Conservation (phyloP, 2,329 filamentous ascomycete species). For the Diaporthe sp. region DNA sequence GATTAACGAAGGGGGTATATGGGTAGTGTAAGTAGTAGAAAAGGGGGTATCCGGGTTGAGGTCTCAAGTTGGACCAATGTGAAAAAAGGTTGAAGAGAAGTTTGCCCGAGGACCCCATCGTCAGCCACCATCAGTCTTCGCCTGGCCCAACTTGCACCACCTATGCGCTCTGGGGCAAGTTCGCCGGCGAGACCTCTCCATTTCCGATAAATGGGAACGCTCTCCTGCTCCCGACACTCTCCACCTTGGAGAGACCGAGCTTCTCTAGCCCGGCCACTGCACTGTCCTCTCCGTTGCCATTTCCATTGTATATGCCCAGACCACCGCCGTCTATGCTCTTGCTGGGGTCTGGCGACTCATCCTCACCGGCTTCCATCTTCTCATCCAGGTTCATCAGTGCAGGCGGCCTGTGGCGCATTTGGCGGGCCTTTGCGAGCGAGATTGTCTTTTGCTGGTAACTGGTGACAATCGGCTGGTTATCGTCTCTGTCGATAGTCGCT, state of each 20-base stretch:
- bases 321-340: constrained; percentile 54
- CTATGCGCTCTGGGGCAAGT: constrained; percentile 50
- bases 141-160: neutral
- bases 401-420: constrained; percentile 90
- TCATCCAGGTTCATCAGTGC: constrained; percentile 82
- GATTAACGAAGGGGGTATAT: constrained; percentile 39
- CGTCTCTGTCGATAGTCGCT: constrained; percentile 95
- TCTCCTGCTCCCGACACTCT: constrained; percentile 47
- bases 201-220: constrained; percentile 44
- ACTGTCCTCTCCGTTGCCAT: constrained; percentile 56
- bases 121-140: neutral
- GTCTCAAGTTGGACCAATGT: constrained; percentile 3
- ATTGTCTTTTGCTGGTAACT: constrained; percentile 99
- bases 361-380: constrained; percentile 48
- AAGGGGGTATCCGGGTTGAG: constrained; percentile 33
- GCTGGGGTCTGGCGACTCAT: constrained; percentile 40
- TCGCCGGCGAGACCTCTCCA: constrained; percentile 42
- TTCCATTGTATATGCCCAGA: constrained; percentile 50
- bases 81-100: constrained; percentile 47
- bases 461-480: constrained; percentile 82
- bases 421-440: constrained; percentile 86
- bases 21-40: constrained; percentile 28
- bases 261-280: constrained; percentile 60
- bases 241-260: constrained; percentile 50
- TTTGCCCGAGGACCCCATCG: neutral